Percentiles rank a stretch among this genome's conserved stretches.
phyloP scores from a whole-genome alignment of 2,329 filamentous ascomycete genomes.

The Chaetomiaceae sp. region DNA sequence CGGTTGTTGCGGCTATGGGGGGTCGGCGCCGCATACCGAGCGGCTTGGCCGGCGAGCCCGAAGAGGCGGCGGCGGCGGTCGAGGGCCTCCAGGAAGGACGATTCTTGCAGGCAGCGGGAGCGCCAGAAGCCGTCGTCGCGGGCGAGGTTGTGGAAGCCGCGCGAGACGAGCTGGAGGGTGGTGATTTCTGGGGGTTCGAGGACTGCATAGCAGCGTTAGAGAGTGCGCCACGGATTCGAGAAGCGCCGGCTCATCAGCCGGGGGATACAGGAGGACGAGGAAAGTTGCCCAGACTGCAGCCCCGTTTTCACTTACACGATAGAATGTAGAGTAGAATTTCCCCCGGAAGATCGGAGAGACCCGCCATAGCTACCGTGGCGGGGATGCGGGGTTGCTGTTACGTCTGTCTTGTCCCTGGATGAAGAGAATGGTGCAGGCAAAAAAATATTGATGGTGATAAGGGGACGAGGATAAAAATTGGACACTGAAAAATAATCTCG shows the following conservation, averaged over 20 bases:
- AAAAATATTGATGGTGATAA: too few relatives aligned
- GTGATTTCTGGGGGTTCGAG: constrained; percentile 63
- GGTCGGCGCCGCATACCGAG: not conserved
- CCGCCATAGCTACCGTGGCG: constrained; percentile 14
- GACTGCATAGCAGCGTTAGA: constrained; percentile 43
- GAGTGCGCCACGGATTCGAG: too few relatives aligned
- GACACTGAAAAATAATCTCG: too few relatives aligned
- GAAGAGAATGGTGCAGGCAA: too few relatives aligned
- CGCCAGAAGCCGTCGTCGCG: constrained; percentile 78
- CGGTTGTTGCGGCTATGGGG: too few relatives aligned
- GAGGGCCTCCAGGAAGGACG: constrained; percentile 60
- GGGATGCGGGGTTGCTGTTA: not conserved
- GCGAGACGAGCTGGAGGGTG: constrained; percentile 65
- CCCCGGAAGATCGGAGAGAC: constrained; percentile 54
- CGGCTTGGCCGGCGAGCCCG: constrained; percentile 24
- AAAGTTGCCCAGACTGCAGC: not conserved
- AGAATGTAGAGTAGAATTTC: constrained; percentile 62
- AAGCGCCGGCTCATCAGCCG: too few relatives aligned
- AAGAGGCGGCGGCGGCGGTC: constrained; percentile 47
- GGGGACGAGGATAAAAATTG: too few relatives aligned
- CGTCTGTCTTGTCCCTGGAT: not conserved
- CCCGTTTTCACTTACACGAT: constrained; percentile 46
- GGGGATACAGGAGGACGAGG: too few relatives aligned
- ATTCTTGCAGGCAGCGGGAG: constrained; percentile 66
- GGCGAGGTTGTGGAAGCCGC: constrained; percentile 59